Conservation (phyloP, 169 alveolate species). For the Plasmodium fragile region DNA sequence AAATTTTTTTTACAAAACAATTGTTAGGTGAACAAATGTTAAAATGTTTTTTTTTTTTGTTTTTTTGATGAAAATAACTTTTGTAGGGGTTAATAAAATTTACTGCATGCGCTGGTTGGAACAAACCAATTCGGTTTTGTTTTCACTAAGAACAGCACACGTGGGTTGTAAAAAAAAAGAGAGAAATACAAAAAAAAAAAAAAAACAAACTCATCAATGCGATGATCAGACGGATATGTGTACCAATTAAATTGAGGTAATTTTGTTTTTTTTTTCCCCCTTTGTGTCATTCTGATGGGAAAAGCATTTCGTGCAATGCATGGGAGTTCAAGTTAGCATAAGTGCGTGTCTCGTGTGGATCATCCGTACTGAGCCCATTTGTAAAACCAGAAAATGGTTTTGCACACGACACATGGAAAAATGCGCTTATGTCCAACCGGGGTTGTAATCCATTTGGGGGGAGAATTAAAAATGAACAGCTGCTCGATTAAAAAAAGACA, state of each 20-base stretch:
- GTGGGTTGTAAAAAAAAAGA: background rate
- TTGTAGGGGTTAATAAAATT: background rate
- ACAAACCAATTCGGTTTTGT: background rate
- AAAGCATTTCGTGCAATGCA: background rate
- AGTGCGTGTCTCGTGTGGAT: background rate
- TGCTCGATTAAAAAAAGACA: background rate
- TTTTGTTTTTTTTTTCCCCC: background rate
- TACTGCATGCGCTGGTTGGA: background rate
- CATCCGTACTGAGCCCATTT: background rate
- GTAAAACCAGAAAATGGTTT: background rate
- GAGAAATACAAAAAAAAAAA: background rate
- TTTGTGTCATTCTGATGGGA: background rate
- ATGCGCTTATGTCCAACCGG: background rate
- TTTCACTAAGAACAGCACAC: background rate
- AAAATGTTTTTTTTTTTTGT: background rate
- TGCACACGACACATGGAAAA: background rate
- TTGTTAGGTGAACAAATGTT: background rate
- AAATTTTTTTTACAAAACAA: background rate
- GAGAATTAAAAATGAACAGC: background rate
- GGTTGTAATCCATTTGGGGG: background rate
- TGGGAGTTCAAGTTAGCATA: background rate
- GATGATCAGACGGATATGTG: background rate
- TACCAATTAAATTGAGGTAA: background rate
- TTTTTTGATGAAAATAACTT: background rate
- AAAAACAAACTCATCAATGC: background rate